These are phyloP conservation scores for Kwoniella pini DNA, from an alignment of 768 basidiomycete genomes.

Conservation along the genomic window DNA sequence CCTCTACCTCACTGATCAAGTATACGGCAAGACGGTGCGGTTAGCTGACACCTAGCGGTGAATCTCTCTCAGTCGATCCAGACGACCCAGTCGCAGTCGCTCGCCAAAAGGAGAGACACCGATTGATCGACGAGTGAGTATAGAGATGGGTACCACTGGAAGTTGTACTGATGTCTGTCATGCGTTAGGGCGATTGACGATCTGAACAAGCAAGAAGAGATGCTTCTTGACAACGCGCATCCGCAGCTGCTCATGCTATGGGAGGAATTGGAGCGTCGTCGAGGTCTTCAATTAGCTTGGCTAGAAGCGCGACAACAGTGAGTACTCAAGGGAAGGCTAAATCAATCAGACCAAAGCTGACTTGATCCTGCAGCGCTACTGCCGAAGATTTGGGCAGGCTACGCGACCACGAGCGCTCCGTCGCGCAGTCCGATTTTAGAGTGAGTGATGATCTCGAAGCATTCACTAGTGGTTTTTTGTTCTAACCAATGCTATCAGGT, in stretches of 20 bases:
- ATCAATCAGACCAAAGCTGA: neutral
- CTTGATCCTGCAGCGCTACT: conserved; percentile 13
- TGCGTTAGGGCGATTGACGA: conserved; percentile 31
- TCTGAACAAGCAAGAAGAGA: conserved; percentile 32
- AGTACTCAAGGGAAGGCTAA: neutral
- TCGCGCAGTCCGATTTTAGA: conserved; percentile 16
- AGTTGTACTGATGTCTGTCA: neutral
- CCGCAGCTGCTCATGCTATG: conserved; percentile 28
- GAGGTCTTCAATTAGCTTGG: conserved; percentile 16
- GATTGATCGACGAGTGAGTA: conserved; percentile 45
- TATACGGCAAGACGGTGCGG: too few relatives aligned
- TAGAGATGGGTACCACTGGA: neutral
- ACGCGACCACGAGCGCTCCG: conserved; percentile 20
- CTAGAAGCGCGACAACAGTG: conserved; percentile 14
- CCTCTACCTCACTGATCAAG: too few relatives aligned
- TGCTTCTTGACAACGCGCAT: conserved; percentile 25
- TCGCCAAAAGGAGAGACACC: conserved; percentile 32
- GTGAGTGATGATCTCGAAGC: conserved; percentile 18
- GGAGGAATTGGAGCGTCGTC: conserved; percentile 31
- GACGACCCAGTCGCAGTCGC: conserved; percentile 43
- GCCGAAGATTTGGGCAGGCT: conserved; percentile 20
- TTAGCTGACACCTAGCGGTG: too few relatives aligned
- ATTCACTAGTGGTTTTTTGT: too few relatives aligned
- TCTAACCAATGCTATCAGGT: conserved; percentile 8
- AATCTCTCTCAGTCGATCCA: conserved; percentile 38